These are phyloP conservation scores for Saxophila tyrrhenica DNA, from an alignment of 495 filamentous ascomycete species.

Conservation along the genomic window DNA sequence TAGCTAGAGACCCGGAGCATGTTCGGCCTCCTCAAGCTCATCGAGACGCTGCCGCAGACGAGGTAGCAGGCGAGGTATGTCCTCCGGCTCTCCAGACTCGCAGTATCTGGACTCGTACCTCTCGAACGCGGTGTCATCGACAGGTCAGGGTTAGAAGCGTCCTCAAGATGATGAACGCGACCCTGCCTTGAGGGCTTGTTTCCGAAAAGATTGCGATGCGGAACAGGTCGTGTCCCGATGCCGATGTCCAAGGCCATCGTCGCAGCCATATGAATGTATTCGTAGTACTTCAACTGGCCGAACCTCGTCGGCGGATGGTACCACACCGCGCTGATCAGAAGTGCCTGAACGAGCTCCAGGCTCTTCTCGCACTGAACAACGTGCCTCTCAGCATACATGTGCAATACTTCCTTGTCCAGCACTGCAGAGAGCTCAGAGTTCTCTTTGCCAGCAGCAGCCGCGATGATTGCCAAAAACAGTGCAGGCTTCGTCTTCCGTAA, in stretches of 20 bases:
- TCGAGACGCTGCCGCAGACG: slow-evolving; percentile 38
- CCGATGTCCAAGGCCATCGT: slow-evolving; percentile 46
- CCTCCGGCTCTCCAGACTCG: slow-evolving; percentile 31
- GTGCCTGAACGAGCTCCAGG: slow-evolving; percentile 41
- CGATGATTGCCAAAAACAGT: slow-evolving; percentile 41
- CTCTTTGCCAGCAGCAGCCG: slow-evolving; percentile 35
- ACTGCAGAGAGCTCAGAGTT: slow-evolving; percentile 34
- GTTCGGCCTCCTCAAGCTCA: slow-evolving; percentile 41
- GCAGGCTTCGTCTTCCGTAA: slow-evolving; percentile 37
- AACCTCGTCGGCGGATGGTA: slow-evolving; percentile 40
- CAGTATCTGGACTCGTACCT: slow-evolving; percentile 12
- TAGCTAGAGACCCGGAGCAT: slow-evolving; percentile 41
- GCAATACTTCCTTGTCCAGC: slow-evolving; percentile 38
- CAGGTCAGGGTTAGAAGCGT: slow-evolving; percentile 21
- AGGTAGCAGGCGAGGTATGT: slow-evolving; percentile 40
- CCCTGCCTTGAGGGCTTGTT: neutral
- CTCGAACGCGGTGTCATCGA: slow-evolving; percentile 7
- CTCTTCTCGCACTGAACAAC: slow-evolving; percentile 42
- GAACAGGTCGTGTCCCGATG: slow-evolving; percentile 16
- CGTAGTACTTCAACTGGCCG: slow-evolving; percentile 40
- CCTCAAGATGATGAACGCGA: slow-evolving; percentile 4
- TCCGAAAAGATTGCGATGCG: slow-evolving; percentile 2
- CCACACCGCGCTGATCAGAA: slow-evolving; percentile 39
- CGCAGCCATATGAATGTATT: slow-evolving; percentile 44
- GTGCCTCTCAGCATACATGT: slow-evolving; percentile 37